A percentile compares a stretch with the other conserved stretches of the same genome.
Conservation (phyloP, 2,329 filamentous ascomycete species). For the Fusarium annulatum region DNA sequence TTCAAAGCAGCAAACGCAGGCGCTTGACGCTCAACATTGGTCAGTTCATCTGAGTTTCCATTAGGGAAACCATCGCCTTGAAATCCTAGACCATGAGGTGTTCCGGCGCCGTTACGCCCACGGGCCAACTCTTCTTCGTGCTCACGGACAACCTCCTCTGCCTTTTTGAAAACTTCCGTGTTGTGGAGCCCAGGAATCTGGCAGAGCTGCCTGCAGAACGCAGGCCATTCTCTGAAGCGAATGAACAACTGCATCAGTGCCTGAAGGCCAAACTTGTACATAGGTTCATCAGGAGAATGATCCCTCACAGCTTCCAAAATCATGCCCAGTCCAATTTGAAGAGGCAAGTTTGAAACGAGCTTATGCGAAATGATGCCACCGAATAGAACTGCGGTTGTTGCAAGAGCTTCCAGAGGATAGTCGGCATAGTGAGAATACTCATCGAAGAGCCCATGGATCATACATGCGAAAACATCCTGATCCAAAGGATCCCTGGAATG, state of each 20-base stretch:
- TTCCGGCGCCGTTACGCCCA: slow-evolving; percentile 63
- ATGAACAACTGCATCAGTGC: slow-evolving; percentile 89
- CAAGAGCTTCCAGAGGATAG: slow-evolving; percentile 94
- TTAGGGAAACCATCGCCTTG: slow-evolving; percentile 70
- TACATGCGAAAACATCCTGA: slow-evolving; percentile 96
- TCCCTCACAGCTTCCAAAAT: slow-evolving; percentile 96
- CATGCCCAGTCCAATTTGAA: slow-evolving; percentile 96
- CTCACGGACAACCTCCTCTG: slow-evolving; percentile 81
- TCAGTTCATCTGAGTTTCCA: slow-evolving; percentile 73
- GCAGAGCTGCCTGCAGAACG: slow-evolving; percentile 86
- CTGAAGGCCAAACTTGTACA: slow-evolving; percentile 98
- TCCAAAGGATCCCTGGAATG: slow-evolving; percentile 84
- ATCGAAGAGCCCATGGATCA: slow-evolving; percentile 98
- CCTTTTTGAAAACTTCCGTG: slow-evolving; percentile 85
- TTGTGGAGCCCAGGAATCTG: slow-evolving; percentile 84
- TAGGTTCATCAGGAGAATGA: slow-evolving; percentile 82
- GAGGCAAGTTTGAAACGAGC: slow-evolving; percentile 86
- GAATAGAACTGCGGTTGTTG: slow-evolving; percentile 95
- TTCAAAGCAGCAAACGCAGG: slow-evolving; percentile 83
- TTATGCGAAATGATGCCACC: slow-evolving; percentile 96
- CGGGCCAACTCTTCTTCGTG: slow-evolving; percentile 70
- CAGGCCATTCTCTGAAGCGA: slow-evolving; percentile 92
- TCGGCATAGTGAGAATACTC: slow-evolving; percentile 96
- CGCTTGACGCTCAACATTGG: slow-evolving; percentile 67
- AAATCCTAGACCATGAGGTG: slow-evolving; percentile 51